Percentiles rank a stretch among this genome's conserved stretches.
These are phyloP conservation scores for Colletotrichum karsti DNA, from an alignment of 2,329 filamentous ascomycete species.

Conservation along the genomic window DNA sequence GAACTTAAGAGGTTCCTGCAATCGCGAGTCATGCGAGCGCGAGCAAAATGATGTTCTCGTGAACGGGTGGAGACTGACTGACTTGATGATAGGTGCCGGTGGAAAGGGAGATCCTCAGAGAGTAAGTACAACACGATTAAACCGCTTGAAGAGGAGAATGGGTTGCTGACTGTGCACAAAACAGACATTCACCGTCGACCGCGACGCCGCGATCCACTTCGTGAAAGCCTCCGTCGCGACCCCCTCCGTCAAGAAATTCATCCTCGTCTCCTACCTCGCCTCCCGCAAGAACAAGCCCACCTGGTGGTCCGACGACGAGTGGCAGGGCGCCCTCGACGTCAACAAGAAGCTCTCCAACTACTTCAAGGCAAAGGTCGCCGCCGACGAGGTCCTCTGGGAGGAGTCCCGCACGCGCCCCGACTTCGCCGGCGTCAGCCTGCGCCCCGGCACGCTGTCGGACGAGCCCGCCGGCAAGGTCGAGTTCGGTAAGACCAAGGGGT, in stretches of 20 bases:
- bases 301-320: constrained; percentile 64
- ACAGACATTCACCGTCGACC: constrained; percentile 66
- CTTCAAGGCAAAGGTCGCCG: constrained; percentile 67
- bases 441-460: constrained; percentile 59
- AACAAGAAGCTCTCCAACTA: constrained; percentile 59
- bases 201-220: constrained; percentile 70
- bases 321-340: constrained; percentile 55
- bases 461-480: constrained; percentile 57
- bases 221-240: constrained; percentile 66
- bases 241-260: constrained; percentile 66
- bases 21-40: background rate
- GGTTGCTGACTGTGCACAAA: constrained; percentile 39
- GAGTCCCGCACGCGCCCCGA: constrained; percentile 49
- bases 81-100: constrained; percentile 55
- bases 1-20: too few species aligned
- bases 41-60: background rate
- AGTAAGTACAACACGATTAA: constrained; percentile 36
- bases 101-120: constrained; percentile 64
- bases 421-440: constrained; percentile 61
- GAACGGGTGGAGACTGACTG: constrained; percentile 24
- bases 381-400: constrained; percentile 65
- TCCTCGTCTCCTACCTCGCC: constrained; percentile 70
- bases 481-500: constrained; percentile 53
- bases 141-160: too few species aligned
- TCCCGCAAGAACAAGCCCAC: constrained; percentile 59